Percentiles rank a stretch among this genome's conserved stretches.
Conservation (phyloP, 768 basidiomycete species). For the Suillus americanus region DNA sequence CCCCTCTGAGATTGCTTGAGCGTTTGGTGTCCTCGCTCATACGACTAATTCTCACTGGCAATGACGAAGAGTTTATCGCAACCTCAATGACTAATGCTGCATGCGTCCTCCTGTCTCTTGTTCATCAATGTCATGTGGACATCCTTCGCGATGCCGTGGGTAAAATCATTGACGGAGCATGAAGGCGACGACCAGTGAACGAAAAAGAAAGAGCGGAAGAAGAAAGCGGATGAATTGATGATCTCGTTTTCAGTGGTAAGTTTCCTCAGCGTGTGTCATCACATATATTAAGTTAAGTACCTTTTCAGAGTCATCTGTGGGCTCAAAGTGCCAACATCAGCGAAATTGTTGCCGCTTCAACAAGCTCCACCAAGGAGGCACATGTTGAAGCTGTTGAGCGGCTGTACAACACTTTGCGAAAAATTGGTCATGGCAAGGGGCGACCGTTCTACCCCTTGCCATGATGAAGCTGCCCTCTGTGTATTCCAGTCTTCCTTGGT, state of each 20-base stretch:
- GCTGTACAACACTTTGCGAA: slow-evolving; percentile 45
- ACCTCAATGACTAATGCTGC: slow-evolving; percentile 10
- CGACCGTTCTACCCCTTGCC: too few species aligned
- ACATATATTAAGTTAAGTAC: neutral
- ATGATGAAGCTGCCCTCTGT: too few species aligned
- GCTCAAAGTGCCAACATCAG: slow-evolving; percentile 36
- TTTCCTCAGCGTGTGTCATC: neutral
- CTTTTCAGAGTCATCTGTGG: slow-evolving; percentile 21
- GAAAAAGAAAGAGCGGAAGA: slow-evolving; percentile 34
- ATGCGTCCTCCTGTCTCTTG: slow-evolving; percentile 45
- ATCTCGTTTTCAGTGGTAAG: slow-evolving; percentile 59
- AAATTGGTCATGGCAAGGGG: too few species aligned
- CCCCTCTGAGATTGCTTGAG: slow-evolving; percentile 21
- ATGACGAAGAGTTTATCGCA: neutral
- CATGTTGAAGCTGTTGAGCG: slow-evolving; percentile 60
- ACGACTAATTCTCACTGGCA: slow-evolving; percentile 15
- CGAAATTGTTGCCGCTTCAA: slow-evolving; percentile 52
- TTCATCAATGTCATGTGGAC: slow-evolving; percentile 66
- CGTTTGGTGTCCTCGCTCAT: slow-evolving; percentile 25
- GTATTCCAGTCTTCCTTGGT: too few species aligned
- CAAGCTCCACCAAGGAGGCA: slow-evolving; percentile 58
- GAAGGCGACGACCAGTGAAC: slow-evolving; percentile 19
- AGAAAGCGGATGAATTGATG: slow-evolving; percentile 51
- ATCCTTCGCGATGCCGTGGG: slow-evolving; percentile 45
- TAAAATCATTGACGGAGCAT: slow-evolving; percentile 28